phyloP scores from a whole-genome alignment of 202 grass and related monocot species.

The Schoenoplectus tabernaemontani region DNA sequence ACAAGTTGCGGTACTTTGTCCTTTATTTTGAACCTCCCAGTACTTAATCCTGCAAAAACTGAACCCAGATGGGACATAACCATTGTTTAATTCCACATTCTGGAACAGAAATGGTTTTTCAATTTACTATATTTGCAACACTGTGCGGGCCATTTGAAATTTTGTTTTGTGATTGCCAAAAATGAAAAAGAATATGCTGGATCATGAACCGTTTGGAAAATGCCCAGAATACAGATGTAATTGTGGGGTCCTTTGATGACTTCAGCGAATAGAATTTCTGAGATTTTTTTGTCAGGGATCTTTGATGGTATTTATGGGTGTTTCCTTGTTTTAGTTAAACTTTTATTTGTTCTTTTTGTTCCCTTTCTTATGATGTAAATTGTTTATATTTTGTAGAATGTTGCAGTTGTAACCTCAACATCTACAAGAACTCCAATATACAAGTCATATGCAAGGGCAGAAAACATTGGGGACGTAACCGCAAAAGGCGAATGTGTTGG shows the following conservation, averaged over 20 bases:
- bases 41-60: neutral
- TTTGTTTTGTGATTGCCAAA: neutral
- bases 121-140: neutral
- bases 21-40: neutral
- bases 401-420: slow-evolving; percentile 93
- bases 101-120: neutral
- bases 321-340: slow-evolving; percentile 5
- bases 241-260: neutral
- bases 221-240: neutral
- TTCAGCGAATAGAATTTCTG: neutral
- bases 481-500: slow-evolving; percentile 98
- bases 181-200: neutral
- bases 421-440: slow-evolving; percentile 95
- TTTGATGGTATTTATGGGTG: neutral
- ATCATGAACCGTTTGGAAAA: neutral
- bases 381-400: slow-evolving; percentile 50
- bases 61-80: neutral
- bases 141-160: neutral
- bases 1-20: neutral
- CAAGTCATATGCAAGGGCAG: slow-evolving; percentile 94
- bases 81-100: neutral
- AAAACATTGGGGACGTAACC: slow-evolving; percentile 99
- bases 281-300: neutral
- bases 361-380: slow-evolving; percentile 25
- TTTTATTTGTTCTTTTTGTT: slow-evolving; percentile 7